A percentile compares a stretch with the other conserved stretches of the same genome.
Conservation (phyloP, 1,139 yeast species). For the Yamadazyma mexicana region DNA sequence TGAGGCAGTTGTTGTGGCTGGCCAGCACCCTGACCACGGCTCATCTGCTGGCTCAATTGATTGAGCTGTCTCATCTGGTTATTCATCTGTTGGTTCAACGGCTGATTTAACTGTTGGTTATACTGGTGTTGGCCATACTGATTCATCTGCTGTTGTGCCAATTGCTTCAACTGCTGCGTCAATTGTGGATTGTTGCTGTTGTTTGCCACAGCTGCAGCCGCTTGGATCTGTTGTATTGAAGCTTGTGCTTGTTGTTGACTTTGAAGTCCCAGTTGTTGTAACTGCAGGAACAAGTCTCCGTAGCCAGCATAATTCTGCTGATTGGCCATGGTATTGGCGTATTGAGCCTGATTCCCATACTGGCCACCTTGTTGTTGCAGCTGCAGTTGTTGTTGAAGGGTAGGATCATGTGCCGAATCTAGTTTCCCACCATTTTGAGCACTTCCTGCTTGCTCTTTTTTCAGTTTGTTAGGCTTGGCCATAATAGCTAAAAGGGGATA, state of each 20-base stretch:
- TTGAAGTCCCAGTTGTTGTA: conserved; percentile 20
- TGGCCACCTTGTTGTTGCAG: not conserved
- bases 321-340: not conserved
- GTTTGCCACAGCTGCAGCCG: conserved; percentile 20
- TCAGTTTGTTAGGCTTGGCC: conserved; percentile 2
- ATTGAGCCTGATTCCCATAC: conserved; percentile 4
- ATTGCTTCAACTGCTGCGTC: conserved; percentile 28
- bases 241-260: conserved; percentile 13
- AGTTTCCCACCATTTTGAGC: conserved; percentile 2
- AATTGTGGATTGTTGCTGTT: conserved; percentile 24
- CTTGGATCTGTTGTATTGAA: conserved; percentile 23
- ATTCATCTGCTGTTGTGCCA: conserved; percentile 20
- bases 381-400: conserved; percentile 8
- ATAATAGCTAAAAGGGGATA: not conserved
- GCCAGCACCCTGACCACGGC: conserved; percentile 4
- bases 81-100: conserved; percentile 17
- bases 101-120: conserved; percentile 17
- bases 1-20: conserved; percentile 15
- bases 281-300: conserved; percentile 17
- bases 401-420: conserved; percentile 8
- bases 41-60: conserved; percentile 14
- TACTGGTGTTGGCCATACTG: conserved; percentile 27
- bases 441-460: conserved; percentile 2
- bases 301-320: conserved; percentile 8
- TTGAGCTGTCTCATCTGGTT: conserved; percentile 17